Percentiles rank a stretch among this genome's conserved stretches.
phyloP scores from a whole-genome alignment of 169 alveolate genomes.

The Plasmodium berghei region DNA sequence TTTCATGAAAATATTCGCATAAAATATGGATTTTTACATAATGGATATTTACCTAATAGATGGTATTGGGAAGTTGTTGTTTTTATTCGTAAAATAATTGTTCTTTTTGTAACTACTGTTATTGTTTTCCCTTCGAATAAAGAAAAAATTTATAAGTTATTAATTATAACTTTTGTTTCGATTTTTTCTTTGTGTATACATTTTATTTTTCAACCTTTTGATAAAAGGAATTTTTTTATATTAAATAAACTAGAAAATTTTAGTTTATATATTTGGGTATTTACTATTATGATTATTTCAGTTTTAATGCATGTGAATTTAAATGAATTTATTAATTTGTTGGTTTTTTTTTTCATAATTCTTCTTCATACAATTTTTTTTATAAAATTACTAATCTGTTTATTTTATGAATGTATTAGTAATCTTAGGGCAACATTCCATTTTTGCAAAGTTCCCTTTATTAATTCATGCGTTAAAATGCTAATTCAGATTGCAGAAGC shows the following conservation, averaged over 20 bases:
- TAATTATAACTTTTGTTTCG: conserved; percentile 86
- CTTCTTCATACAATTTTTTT: conserved; percentile 48
- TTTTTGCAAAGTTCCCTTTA: conserved; percentile 75
- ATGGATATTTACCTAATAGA: conserved; percentile 86
- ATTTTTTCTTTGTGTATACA: conserved; percentile 83
- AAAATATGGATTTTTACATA: conserved; percentile 89
- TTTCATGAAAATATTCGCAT: conserved; percentile 85
- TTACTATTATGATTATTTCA: conserved; percentile 49
- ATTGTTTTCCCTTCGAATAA: conserved; percentile 83
- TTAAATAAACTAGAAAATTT: conserved; percentile 59
- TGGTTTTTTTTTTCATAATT: conserved; percentile 43
- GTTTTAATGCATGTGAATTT: conserved; percentile 75
- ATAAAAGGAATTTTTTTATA: conserved; percentile 81
- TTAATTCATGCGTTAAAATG: conserved; percentile 48
- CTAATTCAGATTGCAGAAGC: conserved; percentile 74
- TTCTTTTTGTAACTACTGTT: conserved; percentile 85
- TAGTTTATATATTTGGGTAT: conserved; percentile 63
- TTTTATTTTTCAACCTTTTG: conserved; percentile 87
- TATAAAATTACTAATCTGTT: conserved; percentile 51
- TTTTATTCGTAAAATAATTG: conserved; percentile 85
- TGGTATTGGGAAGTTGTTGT: conserved; percentile 91
- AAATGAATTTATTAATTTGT: conserved; percentile 60
- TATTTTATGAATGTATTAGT: conserved; percentile 80
- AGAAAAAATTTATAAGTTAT: conserved; percentile 81
- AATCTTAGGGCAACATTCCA: conserved; percentile 72